These are phyloP conservation scores for Thraustotheca clavata DNA, from an alignment of 352 stramenopile species.

Conservation along the genomic window DNA sequence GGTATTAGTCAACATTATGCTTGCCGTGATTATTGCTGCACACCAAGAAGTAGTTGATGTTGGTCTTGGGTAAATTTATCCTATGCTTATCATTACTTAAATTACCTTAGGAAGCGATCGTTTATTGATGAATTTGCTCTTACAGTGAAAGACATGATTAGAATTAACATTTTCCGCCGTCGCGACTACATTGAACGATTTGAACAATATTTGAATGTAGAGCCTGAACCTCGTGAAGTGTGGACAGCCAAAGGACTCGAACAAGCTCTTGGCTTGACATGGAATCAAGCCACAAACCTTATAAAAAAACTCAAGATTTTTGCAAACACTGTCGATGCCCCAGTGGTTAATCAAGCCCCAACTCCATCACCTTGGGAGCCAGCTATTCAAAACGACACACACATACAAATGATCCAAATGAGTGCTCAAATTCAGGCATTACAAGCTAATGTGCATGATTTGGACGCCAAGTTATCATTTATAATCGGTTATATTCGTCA, in stretches of 20 bases:
- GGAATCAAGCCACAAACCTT: neutral
- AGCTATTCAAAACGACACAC: too few species aligned
- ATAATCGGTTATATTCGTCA: neutral
- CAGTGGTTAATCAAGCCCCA: too few species aligned
- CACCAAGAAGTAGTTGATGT: neutral
- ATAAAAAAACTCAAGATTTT: neutral
- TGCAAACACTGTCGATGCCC: neutral
- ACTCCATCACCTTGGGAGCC: too few species aligned
- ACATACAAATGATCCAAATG: neutral
- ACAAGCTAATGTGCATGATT: neutral
- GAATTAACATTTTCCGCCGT: neutral
- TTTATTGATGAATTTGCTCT: neutral
- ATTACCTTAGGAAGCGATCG: neutral
- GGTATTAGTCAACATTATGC: conserved; percentile 5
- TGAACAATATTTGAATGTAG: neutral
- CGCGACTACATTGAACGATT: neutral
- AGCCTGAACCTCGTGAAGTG: neutral
- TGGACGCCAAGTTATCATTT: neutral
- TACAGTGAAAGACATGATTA: neutral
- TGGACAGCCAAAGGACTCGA: neutral
- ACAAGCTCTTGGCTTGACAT: neutral
- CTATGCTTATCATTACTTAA: neutral
- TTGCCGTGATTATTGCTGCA: neutral
- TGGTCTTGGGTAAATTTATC: neutral
- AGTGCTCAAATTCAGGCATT: neutral